Conservation (phyloP, 352 stramenopile species). For the Phytopythium oedochilum region DNA sequence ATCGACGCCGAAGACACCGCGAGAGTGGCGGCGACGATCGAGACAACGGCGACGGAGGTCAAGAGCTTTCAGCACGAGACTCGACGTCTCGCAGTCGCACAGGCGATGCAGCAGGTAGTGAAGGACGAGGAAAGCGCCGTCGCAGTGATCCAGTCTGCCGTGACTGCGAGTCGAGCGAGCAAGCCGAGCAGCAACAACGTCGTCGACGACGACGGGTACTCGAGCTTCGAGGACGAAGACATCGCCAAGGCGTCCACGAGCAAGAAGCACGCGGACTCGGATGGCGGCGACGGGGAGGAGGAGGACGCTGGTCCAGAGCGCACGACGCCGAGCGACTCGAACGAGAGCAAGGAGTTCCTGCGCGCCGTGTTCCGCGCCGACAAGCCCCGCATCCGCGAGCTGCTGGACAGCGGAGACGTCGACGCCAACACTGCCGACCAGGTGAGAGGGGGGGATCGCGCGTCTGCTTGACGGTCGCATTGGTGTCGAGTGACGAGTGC, state of each 20-base stretch:
- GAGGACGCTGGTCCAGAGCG: constrained; percentile 17
- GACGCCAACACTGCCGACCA: constrained; percentile 57
- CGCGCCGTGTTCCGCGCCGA: constrained; percentile 60
- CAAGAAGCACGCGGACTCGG: constrained; percentile 15
- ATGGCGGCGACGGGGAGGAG: not conserved
- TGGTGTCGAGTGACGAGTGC: not conserved
- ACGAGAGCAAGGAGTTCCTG: constrained; percentile 54
- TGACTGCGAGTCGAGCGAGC: not conserved
- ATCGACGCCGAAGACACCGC: constrained; percentile 40
- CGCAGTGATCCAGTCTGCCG: constrained; percentile 5
- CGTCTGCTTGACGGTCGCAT: too few relatives aligned
- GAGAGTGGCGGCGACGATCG: constrained; percentile 26
- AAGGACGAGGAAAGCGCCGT: constrained; percentile 25
- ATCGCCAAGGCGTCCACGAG: constrained; percentile 3
- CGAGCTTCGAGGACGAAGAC: constrained; percentile 52
- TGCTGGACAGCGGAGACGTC: constrained; percentile 41
- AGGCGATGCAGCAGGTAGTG: constrained; percentile 17
- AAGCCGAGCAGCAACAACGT: constrained; percentile 6
- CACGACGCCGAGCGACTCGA: constrained; percentile 47
- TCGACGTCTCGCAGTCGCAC: constrained; percentile 14
- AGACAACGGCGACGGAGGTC: constrained; percentile 31
- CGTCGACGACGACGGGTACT: constrained; percentile 43
- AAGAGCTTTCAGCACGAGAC: constrained; percentile 23
- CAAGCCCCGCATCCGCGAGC: constrained; percentile 38
- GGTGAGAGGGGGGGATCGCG: too few relatives aligned